Evolutionary conservation across 441 rosid genomes (phyloP).

Genomic region (Theobroma grandiflorum): DNA sequence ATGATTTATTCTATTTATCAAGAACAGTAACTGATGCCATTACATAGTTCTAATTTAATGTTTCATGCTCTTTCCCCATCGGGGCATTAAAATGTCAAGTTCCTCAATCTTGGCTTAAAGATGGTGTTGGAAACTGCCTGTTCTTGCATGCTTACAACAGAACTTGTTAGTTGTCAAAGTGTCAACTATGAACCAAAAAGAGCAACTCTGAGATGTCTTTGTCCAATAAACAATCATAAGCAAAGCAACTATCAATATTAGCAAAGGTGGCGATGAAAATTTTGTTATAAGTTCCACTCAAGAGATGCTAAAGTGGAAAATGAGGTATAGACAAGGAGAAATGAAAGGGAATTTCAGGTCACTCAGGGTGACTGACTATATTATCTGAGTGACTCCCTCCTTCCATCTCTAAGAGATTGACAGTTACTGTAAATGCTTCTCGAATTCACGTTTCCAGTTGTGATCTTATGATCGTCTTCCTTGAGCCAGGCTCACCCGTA

Average conservation of each 20-base stretch:
- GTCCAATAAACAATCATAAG: neutral
- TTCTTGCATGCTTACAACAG: neutral
- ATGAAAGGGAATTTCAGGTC: conserved; percentile 15
- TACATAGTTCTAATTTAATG: no score
- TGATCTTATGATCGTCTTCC: conserved; percentile 56
- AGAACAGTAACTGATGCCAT: no score
- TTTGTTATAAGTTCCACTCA: neutral
- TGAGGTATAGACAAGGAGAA: neutral
- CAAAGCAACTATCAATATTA: neutral
- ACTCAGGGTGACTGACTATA: neutral
- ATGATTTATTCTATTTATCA: no score
- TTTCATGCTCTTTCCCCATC: neutral
- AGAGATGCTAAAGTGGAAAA: neutral
- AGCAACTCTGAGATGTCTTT: neutral
- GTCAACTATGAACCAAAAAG: neutral
- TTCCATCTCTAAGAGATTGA: neutral
- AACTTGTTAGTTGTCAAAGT: neutral
- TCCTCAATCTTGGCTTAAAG: neutral
- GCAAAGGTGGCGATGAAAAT: neutral
- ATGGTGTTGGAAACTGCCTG: neutral
- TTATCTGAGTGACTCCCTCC: neutral
- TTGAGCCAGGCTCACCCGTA: conserved; percentile 76
- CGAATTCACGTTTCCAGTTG: neutral
- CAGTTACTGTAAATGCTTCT: conserved; percentile 18
- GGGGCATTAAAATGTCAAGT: neutral